Evolutionary conservation across 768 basidiomycete genomes (phyloP), one percentile per base, ranked within the genome.

Genomic region (Auricularia sp.): DNA sequence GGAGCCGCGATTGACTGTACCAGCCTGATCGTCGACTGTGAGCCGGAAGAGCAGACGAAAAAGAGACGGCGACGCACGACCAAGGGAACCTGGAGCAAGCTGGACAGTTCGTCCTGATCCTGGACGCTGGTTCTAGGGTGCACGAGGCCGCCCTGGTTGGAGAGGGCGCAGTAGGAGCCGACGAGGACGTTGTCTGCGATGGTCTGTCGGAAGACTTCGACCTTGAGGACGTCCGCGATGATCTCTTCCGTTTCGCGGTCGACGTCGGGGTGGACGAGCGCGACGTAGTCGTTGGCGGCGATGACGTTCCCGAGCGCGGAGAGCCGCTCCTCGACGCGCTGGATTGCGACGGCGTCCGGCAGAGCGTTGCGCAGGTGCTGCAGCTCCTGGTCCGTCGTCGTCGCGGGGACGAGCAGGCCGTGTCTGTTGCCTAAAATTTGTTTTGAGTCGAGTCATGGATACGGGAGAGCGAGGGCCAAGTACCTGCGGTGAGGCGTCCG

Each of bases 241-340:
- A 99, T 98, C 77, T 99, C 97, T 74, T 99, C 97, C 29, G 97
- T 99, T 77, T 98, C 97, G 67, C 97, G 86, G 78, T 98, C 97
- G 66, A 98, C 79, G 69, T 99, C 97, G 7, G 97, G 97, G 75
- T 99, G 97, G 33, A 98, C 97, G 70, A 99, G 88, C 7, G 97
- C 97, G 69, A 99, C 96, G 72, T 98, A 91, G 79, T 99, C 97
- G 76, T 98, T 99, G 79, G 92, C 95, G 13, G 93, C 94, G 75
- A 99, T 95, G 67, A 99, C 96, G 74, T 99, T 99, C 29, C 97
- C 97, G 34, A 99, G 87, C 0, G 97, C 97, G 21, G 93, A 96
- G 67, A 99, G 81, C 35, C 97, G 89, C 79, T 98, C 97, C 74
- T 99, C 97, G 64, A 99, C 89, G 21, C 97, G 86, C 75, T 98